phyloP scores from a whole-genome alignment of 78 protist species.

The Capsaspora owczarzaki region DNA sequence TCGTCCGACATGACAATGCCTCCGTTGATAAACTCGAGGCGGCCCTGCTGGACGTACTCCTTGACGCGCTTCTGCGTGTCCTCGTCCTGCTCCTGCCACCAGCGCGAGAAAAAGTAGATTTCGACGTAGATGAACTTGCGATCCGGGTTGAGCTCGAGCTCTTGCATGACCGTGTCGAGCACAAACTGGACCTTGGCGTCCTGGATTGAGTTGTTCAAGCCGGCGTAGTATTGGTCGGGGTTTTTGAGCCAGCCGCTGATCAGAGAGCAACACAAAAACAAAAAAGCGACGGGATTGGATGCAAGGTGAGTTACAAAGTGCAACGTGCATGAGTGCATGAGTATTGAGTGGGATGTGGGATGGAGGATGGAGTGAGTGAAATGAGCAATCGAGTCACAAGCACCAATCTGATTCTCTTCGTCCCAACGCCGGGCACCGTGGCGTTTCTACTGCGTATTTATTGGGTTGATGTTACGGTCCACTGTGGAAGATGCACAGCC shows the following conservation, averaged over 20 bases:
- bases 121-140: slow-evolving; percentile 77
- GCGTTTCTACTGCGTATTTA: no score
- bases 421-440: no score
- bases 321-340: no score
- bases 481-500: no score
- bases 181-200: slow-evolving; percentile 58
- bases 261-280: not conserved
- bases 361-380: no score
- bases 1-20: slow-evolving; percentile 89
- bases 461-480: no score
- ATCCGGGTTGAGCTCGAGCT: slow-evolving; percentile 45
- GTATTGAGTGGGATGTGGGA: no score
- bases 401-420: no score
- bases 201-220: slow-evolving; percentile 49
- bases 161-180: slow-evolving; percentile 39
- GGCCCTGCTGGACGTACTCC: slow-evolving; percentile 53
- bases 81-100: slow-evolving; percentile 69
- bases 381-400: no score
- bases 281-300: not conserved
- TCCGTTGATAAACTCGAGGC: slow-evolving; percentile 72
- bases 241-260: slow-evolving; percentile 81
- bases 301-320: no score
- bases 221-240: slow-evolving; percentile 73
- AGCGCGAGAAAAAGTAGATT: slow-evolving; percentile 54
- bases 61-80: slow-evolving; percentile 11